Evolutionary conservation across 2,329 filamentous ascomycete genomes (phyloP), one percentile per base, ranked within the genome.

Genomic region (Lizonia empirigonia): DNA sequence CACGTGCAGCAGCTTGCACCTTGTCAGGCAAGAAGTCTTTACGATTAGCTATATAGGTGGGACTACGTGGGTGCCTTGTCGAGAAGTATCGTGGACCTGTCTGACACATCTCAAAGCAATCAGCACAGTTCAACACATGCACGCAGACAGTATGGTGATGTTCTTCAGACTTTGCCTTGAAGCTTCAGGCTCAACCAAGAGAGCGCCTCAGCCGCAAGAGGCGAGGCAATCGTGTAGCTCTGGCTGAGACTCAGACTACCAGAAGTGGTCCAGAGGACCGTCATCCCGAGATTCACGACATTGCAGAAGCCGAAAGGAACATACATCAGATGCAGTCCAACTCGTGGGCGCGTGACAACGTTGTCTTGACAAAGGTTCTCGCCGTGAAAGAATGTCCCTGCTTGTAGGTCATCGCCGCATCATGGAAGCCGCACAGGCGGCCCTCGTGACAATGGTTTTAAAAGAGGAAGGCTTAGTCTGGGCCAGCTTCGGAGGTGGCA

Each of bases 371-470:
- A n/a, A n/a, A n/a, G n/a, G n/a, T n/a, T n/a, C n/a, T n/a, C n/a
- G n/a, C n/a, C n/a, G n/a, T n/a, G n/a, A 70, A 62, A 55, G 55
- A 62, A 74, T 85, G 83, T 85, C 73, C 79, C 82, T 80, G 76
- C 80, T 82, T 77, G 78, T 78, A 86, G 84, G 84, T 87, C 83
- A 82, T 85, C 84, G 82, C 76, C 82, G 77, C 73, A 78, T 87
- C 85, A 82, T 87, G 85, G 78, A 79, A 78, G 79, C 80, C 77
- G 72, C 77, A 69, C 74, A 74, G 72, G 77, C 76, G 80, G 77
- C 83, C 83, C 84, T 90, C 87, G 84, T 85, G 82, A 85, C 83
- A 82, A 90, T 87, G 87, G 87, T 90, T 90, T 90, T 90, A 87
- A 79, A 87, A 84, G 83, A 82, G 86, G 82, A 75, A 73, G 68